Evolutionary conservation across 2,329 filamentous ascomycete genomes (phyloP).

Genomic region (Stachybotrys elegans): DNA sequence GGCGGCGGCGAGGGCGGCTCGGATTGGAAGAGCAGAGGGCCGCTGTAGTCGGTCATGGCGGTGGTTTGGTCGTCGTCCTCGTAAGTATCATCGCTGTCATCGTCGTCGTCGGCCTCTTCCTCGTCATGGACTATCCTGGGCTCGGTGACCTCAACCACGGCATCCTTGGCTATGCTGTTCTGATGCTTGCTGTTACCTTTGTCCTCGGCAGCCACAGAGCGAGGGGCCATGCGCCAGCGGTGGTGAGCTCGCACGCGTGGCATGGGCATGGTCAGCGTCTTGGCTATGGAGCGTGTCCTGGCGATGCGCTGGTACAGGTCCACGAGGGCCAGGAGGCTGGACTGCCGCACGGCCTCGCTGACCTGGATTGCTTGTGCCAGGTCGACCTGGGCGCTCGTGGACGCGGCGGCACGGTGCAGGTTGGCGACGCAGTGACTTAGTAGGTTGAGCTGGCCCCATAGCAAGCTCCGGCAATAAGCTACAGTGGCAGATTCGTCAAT

Average conservation of each 20-base stretch:
- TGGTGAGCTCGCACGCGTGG: conserved; percentile 2
- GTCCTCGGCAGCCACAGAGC: background rate
- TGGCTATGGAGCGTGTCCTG: conserved; percentile 22
- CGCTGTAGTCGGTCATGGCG: conserved; percentile 16
- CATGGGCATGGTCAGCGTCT: conserved; percentile 16
- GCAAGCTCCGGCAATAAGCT: conserved; percentile 18
- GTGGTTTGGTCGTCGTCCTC: conserved; percentile 14
- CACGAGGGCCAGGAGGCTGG: conserved; percentile 24
- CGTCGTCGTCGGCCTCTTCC: background rate
- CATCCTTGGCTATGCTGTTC: too few species aligned
- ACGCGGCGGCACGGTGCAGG: conserved; percentile 17
- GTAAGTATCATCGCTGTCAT: too few species aligned
- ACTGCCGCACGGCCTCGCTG: conserved; percentile 27
- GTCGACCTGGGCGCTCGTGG: conserved; percentile 19
- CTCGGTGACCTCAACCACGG: too few species aligned
- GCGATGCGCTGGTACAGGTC: conserved; percentile 31
- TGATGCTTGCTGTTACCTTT: too few species aligned
- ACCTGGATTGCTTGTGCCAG: conserved; percentile 25
- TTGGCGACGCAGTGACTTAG: conserved; percentile 16
- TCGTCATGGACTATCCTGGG: background rate
- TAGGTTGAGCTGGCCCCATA: conserved; percentile 22
- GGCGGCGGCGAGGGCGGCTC: conserved; percentile 27
- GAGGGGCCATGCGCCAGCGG: background rate
- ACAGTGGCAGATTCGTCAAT: background rate
- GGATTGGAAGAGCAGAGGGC: conserved; percentile 16